Percentiles rank a stretch among this genome's conserved stretches.
Evolutionary conservation across 2,329 filamentous ascomycete genomes (phyloP).

Genomic region (Aspergillus versicolor): DNA sequence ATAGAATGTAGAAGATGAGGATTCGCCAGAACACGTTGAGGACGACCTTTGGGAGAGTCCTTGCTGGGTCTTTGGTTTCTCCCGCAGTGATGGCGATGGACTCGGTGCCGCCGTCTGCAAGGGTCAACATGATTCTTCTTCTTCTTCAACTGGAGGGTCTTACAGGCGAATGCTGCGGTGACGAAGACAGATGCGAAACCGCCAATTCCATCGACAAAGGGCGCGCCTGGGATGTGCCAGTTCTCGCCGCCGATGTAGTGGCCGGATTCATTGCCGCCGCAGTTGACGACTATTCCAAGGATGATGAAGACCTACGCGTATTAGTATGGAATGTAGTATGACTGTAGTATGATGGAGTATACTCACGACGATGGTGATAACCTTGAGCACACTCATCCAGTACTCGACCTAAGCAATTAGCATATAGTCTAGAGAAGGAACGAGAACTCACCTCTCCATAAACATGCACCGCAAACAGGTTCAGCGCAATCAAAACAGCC

Average conservation of each 20-base stretch:
- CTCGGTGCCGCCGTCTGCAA: slow-evolving; percentile 56
- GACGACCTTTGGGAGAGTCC: slow-evolving; percentile 61
- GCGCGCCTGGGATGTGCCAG: slow-evolving; percentile 60
- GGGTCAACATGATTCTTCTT: slow-evolving; percentile 11
- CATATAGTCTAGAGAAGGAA: neutral
- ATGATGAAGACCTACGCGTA: slow-evolving; percentile 58
- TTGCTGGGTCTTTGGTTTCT: slow-evolving; percentile 63
- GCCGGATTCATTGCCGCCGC: slow-evolving; percentile 55
- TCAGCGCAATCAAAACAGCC: slow-evolving; percentile 54
- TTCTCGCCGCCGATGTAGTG: slow-evolving; percentile 59
- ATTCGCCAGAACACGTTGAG: slow-evolving; percentile 67
- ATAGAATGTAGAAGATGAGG: slow-evolving; percentile 54
- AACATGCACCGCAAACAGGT: slow-evolving; percentile 53
- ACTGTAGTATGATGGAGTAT: no score
- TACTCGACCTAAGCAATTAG: slow-evolving; percentile 28
- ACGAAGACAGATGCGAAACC: slow-evolving; percentile 66
- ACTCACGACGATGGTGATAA: slow-evolving; percentile 42
- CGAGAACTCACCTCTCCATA: slow-evolving; percentile 51
- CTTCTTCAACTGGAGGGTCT: slow-evolving; percentile 4
- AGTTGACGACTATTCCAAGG: slow-evolving; percentile 60
- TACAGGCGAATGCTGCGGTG: slow-evolving; percentile 61
- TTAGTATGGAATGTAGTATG: neutral
- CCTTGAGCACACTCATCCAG: slow-evolving; percentile 43
- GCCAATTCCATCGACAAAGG: slow-evolving; percentile 64
- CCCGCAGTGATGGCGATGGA: slow-evolving; percentile 66